Evolutionary conservation across 768 basidiomycete genomes (phyloP), one percentile per base, ranked within the genome.

Genomic region (Russula earlei): DNA sequence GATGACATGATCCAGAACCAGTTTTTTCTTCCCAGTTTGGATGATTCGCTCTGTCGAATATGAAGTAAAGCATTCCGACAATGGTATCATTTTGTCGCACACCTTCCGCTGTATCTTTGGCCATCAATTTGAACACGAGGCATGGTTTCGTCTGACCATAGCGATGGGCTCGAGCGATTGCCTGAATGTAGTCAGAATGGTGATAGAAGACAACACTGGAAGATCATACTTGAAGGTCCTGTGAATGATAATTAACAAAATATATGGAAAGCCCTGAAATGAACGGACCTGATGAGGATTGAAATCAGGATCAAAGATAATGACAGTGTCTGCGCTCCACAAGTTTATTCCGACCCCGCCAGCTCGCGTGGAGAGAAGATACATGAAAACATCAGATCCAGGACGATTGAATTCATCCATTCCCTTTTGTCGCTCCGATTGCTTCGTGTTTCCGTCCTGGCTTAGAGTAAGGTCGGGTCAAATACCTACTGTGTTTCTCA

Each of bases 91-190:
- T 36, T 33, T 12, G 14, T 42, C 46, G 52, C 68, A 55, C 52
- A 83, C 89, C 91, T 78, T 94, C 91, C 11, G 94, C 91, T 7
- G 92, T 91, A 54, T 87, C 84, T 69, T 95, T 95, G 52, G 91
- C 82, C 90, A 98, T 92, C 40, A 99, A 71, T 67, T 95, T 97
- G 76, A 97, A 95, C 24, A 95, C 92, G 42, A 95, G 75, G 58
- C 92, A 93, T 6, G 89, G 91, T 66, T 96, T 97, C 70, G 82
- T 81, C 71, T 98, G 96, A 2, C 96, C 96, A 66, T 85, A 98
- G 52, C 96, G 82, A 73, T 98, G 91, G 24, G 92, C 83, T 49
- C 96, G 84, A 20, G 94, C 85, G 55, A 99, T 97, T 33, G 96
- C 96, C 86, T 97, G 64, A 20, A 3, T 58, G 51, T 11, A 34